These are phyloP conservation scores for Cryptococcus hybrid DNA, from an alignment of 1,284 basidiomycete species.

Conservation along the genomic window DNA sequence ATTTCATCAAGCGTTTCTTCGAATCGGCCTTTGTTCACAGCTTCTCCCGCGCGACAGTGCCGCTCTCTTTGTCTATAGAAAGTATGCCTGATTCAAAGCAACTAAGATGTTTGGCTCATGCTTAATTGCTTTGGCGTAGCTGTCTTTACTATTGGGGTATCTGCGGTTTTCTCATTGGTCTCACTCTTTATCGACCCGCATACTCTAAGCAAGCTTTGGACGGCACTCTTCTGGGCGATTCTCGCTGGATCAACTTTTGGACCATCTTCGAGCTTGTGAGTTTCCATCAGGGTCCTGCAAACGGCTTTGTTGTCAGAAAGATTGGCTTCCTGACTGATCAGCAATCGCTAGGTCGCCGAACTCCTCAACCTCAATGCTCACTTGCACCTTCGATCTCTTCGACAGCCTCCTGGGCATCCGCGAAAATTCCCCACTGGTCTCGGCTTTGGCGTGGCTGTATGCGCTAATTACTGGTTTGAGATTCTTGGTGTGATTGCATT, in stretches of 20 bases:
- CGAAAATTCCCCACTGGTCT: constrained; percentile 77
- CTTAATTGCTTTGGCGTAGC: constrained; percentile 51
- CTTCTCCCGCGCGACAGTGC: constrained; percentile 96
- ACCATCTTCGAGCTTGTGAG: constrained; percentile 72
- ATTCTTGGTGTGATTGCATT: constrained; percentile 72
- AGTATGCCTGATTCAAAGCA: constrained; percentile 57
- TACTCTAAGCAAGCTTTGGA: constrained; percentile 63
- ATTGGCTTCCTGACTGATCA: constrained; percentile 6
- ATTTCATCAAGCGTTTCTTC: constrained; percentile 89
- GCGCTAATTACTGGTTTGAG: constrained; percentile 97
- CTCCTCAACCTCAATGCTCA: constrained; percentile 85
- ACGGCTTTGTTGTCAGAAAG: neutral
- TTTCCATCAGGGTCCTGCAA: constrained; percentile 20
- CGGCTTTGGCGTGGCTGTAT: constrained; percentile 80
- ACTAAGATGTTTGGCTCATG: neutral
- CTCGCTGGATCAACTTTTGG: constrained; percentile 66
- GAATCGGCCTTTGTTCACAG: constrained; percentile 94
- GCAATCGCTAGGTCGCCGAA: constrained; percentile 65
- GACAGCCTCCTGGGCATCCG: constrained; percentile 74
- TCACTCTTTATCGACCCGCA: constrained; percentile 70
- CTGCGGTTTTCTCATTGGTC: constrained; percentile 73
- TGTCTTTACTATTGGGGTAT: constrained; percentile 85
- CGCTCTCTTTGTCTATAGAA: constrained; percentile 80
- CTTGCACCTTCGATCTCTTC: constrained; percentile 74
- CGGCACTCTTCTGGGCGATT: constrained; percentile 66